Conservation (phyloP, 345 rosid species). For the Syzygium aqueum region DNA sequence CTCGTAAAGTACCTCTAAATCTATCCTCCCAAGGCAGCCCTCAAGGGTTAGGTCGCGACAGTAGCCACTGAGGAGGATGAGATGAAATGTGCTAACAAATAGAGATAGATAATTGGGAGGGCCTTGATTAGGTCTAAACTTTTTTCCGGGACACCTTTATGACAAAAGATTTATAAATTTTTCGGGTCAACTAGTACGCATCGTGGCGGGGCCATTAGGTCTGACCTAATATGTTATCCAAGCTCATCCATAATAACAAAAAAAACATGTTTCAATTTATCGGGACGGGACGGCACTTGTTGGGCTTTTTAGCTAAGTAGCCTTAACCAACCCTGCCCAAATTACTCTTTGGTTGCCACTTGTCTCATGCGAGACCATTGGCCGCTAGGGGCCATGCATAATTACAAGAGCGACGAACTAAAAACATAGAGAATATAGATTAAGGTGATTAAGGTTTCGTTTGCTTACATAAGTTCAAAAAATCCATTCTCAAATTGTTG, state of each 20-base stretch:
- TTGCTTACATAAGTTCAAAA: neutral
- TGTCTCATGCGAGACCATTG: neutral
- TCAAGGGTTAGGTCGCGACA: neutral
- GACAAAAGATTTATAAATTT: neutral
- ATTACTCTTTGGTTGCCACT: neutral
- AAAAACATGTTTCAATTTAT: neutral
- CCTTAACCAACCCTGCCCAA: neutral
- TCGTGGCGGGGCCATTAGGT: neutral
- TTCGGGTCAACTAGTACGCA: neutral
- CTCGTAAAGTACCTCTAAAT: too few species aligned
- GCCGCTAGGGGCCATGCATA: neutral
- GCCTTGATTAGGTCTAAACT: neutral
- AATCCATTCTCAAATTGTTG: neutral
- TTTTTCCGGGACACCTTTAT: neutral
- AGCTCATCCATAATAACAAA: neutral
- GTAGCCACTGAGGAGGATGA: neutral
- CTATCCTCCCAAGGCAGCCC: too few species aligned
- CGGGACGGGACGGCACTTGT: neutral
- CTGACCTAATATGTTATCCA: neutral
- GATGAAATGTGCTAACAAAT: neutral
- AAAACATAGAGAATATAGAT: neutral
- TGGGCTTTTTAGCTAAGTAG: neutral
- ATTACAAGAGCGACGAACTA: neutral
- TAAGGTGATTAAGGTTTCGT: neutral
- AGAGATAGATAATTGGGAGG: neutral